Conservation (phyloP, 2,329 filamentous ascomycete genomes). For the Sordariomycetes sp. region DNA sequence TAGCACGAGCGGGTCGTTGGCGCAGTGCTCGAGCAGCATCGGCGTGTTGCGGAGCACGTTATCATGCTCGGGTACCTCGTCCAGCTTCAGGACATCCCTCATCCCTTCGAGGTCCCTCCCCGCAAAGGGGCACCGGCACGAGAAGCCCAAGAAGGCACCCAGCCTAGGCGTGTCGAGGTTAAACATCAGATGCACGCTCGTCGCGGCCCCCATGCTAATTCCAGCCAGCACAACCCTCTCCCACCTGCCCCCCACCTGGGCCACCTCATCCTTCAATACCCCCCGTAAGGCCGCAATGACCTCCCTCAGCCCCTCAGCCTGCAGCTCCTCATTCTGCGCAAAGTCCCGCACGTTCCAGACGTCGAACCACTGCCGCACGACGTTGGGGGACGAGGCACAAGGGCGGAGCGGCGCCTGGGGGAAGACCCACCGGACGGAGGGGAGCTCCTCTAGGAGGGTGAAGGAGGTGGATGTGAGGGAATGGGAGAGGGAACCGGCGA, state of each 20-base stretch:
- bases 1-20: conserved; percentile 26
- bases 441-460: conserved; percentile 23
- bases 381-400: conserved; percentile 10
- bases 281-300: background rate
- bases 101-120: conserved; percentile 16
- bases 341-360: conserved; percentile 28
- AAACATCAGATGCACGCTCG: conserved; percentile 21
- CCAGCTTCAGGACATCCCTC: conserved; percentile 17
- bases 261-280: background rate
- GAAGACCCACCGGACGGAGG: conserved; percentile 34
- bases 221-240: conserved; percentile 27
- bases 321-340: conserved; percentile 25
- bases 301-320: conserved; percentile 22
- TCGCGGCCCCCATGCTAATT: conserved; percentile 31
- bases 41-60: conserved; percentile 25
- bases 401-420: conserved; percentile 23
- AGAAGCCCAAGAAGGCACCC: conserved; percentile 23
- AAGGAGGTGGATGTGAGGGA: conserved; percentile 16
- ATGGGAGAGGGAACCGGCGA: conserved; percentile 15
- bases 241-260: conserved; percentile 13
- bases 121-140: conserved; percentile 20
- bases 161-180: conserved; percentile 15
- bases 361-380: conserved; percentile 35
- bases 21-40: conserved; percentile 28
- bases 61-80: conserved; percentile 11